Percentiles rank a stretch among this genome's conserved stretches.
phyloP scores from a whole-genome alignment of 345 rosid genomes.

The Lepidium sativum region DNA sequence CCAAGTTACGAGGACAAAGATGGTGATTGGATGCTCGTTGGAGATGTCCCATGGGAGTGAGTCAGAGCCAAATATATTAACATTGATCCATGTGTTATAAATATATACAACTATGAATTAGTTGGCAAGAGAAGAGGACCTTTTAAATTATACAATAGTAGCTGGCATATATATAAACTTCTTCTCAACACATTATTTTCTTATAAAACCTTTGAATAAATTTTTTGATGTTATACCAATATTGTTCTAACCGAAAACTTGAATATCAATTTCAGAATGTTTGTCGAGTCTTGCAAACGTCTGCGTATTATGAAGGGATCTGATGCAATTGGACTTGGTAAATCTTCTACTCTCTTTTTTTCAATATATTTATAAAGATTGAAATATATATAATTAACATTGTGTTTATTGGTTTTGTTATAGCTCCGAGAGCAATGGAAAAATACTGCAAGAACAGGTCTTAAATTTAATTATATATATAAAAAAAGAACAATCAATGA shows the following conservation, averaged over 20 bases:
- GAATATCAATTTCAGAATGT: constrained; percentile 55
- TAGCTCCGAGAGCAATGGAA: constrained; percentile 34
- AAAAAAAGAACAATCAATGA: neutral
- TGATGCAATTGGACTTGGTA: constrained; percentile 95
- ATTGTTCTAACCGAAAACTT: constrained; percentile 10
- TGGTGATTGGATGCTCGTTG: constrained; percentile 99
- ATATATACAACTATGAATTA: constrained; percentile 27
- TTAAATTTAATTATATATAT: neutral
- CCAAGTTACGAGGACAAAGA: constrained; percentile 96
- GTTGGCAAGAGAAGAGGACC: constrained; percentile 27
- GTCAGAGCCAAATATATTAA: constrained; percentile 28
- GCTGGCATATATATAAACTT: constrained; percentile 26
- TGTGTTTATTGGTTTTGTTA: neutral
- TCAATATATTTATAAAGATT: too few species aligned
- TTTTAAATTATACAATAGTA: constrained; percentile 15
- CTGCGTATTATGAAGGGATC: constrained; percentile 95
- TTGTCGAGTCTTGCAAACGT: constrained; percentile 94
- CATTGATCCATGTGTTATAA: constrained; percentile 16
- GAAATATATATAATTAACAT: neutral
- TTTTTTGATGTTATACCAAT: constrained; percentile 1
- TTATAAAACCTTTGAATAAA: constrained; percentile 6
- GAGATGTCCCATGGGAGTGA: constrained; percentile 98
- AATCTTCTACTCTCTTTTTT: neutral
- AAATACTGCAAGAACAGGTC: constrained; percentile 30
- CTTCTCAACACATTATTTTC: constrained; percentile 9